Base-by-base conservation (phyloP, 441 rosid genomes). In the Pelargonium fulgidum region DNA sequence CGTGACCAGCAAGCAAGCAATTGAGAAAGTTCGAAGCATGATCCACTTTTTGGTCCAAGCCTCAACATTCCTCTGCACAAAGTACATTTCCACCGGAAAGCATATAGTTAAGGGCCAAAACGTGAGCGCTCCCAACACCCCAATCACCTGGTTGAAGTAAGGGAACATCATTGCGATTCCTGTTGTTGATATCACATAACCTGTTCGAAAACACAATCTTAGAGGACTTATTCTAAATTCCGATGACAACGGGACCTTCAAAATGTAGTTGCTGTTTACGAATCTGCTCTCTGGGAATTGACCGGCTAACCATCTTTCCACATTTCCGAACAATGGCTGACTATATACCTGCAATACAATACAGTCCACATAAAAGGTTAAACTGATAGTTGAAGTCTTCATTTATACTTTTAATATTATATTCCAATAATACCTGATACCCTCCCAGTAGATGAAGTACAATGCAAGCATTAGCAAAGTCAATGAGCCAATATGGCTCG, bases 311-410 rank as follows among this genome's bases (percentile, higher is more conserved):
- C 59, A 52, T 52, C 59, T 52, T 52, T 52, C 59, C 1, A 52
- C 11, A 19, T 12, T 7, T 12, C 16, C 59, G 14, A 14, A 52
- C 20, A 52, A 12, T 52, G 59, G n/a, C 20, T 52, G 59, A 52
- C 59, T 2, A 14, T 52, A 7, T 68, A 81, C 89, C 87, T 85
- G 89, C 24, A 22, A 22, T 22, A 22, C 24, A 22, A 22, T 22
- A 22, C 24, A 22, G 1, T 22, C 0, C 24, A 22, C 24, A 0
- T 22, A 22, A 22, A 22, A 22, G 24, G 1, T 22, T 22, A 22
- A 22, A 0, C 24, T 22, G 24, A 22, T 22, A 22, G 24, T 22
- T 22, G 24, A 22, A 22, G 24, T 1, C 1, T 1, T 22, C 24
- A 22, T 22, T 1, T 0, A 22, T 22, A 22, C 24, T 22, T 22